Percentiles rank a stretch among this genome's conserved stretches.
These are phyloP conservation scores for Neurospora sp. DNA, from an alignment of 495 filamentous ascomycete species.

Conservation along the genomic window DNA sequence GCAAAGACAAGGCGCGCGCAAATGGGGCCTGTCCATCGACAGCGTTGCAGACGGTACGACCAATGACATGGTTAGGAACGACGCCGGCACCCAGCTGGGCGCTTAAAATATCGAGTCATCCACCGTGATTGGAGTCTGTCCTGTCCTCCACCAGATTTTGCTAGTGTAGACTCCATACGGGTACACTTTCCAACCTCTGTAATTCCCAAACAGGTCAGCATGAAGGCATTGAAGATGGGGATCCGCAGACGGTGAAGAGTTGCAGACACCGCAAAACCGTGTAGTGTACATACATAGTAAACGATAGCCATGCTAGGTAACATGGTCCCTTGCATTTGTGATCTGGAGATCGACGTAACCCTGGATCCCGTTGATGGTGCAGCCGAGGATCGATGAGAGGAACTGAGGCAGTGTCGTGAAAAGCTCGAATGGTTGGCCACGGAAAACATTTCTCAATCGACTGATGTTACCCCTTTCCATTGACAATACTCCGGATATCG, in stretches of 20 bases:
- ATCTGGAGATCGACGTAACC: neutral
- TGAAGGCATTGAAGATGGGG: neutral
- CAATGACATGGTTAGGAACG: slow-evolving; percentile 14
- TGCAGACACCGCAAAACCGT: neutral
- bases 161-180: neutral
- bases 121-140: slow-evolving; percentile 13
- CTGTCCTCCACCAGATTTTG: neutral
- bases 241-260: neutral
- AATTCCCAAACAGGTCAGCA: neutral
- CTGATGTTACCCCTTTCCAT: neutral
- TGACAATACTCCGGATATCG: neutral
- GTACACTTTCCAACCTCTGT: neutral
- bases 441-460: neutral
- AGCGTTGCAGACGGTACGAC: slow-evolving; percentile 7
- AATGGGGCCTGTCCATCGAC: slow-evolving; percentile 11
- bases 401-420: neutral
- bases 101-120: slow-evolving; percentile 20
- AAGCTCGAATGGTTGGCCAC: neutral
- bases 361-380: neutral
- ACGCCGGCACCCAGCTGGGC: slow-evolving; percentile 16
- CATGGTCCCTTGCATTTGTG: neutral
- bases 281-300: too few species aligned
- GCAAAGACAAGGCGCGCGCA: slow-evolving; percentile 24
- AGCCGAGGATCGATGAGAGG: neutral
- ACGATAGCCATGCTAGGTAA: neutral